phyloP scores from a whole-genome alignment of 2,329 filamentous ascomycete genomes.

The Geoglossum cookeanum region DNA sequence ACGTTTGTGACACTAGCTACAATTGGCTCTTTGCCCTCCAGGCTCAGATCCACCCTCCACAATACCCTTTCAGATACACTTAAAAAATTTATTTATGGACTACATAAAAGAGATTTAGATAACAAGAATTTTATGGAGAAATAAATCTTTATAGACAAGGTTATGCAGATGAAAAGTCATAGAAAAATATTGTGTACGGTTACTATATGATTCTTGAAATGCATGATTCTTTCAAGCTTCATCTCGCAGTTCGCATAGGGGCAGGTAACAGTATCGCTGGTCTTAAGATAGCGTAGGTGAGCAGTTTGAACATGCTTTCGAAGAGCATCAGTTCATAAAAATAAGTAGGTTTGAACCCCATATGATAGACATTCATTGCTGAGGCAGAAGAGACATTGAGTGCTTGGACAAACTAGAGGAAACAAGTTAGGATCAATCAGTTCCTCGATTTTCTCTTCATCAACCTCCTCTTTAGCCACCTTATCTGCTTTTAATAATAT shows the following conservation, averaged over 20 bases:
- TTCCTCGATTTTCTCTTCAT: neutral
- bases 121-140: neutral
- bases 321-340: neutral
- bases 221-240: neutral
- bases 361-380: conserved; percentile 1
- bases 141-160: neutral
- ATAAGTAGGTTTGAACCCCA: neutral
- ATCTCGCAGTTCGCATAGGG: neutral
- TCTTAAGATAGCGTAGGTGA: neutral
- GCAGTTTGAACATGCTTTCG: conserved; percentile 1
- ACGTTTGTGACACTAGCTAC: too few species aligned
- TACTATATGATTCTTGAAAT: neutral
- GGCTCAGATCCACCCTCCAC: too few species aligned
- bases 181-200: neutral
- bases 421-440: conserved; percentile 1
- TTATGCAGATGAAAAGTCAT: neutral
- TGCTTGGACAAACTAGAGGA: neutral
- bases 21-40: too few species aligned
- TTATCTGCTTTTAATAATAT: neutral
- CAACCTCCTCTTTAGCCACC: neutral
- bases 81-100: neutral
- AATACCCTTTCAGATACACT: conserved; percentile 1
- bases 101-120: neutral
- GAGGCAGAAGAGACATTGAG: too few species aligned
- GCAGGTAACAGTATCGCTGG: neutral